These are phyloP conservation scores for Fusarium cicatricum DNA, from an alignment of 2,329 filamentous ascomycete genomes.

Conservation along the genomic window DNA sequence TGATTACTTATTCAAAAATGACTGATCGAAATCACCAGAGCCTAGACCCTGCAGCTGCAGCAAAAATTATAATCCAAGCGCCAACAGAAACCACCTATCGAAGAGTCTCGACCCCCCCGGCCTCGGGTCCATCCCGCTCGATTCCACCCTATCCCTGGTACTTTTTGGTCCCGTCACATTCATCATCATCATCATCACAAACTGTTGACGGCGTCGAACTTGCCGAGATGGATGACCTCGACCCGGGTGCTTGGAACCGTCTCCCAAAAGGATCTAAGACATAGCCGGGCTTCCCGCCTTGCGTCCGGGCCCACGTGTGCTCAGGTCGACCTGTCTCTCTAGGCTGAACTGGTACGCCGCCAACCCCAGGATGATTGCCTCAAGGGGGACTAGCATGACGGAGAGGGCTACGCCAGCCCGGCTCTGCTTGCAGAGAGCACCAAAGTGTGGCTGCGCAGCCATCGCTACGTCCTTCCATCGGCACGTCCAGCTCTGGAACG, in stretches of 20 bases:
- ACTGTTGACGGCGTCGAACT: too few relatives aligned
- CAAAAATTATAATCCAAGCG: slow-evolving; percentile 1
- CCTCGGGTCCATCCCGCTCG: neutral
- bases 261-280: slow-evolving; percentile 26
- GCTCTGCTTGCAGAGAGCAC: slow-evolving; percentile 64
- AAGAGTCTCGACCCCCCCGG: slow-evolving; percentile 15
- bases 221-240: slow-evolving; percentile 8
- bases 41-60: slow-evolving; percentile 22
- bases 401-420: slow-evolving; percentile 62
- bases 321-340: slow-evolving; percentile 50
- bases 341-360: slow-evolving; percentile 56
- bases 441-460: slow-evolving; percentile 61
- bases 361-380: slow-evolving; percentile 58
- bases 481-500: slow-evolving; percentile 69
- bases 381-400: slow-evolving; percentile 64
- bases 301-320: slow-evolving; percentile 40
- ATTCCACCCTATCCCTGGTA: neutral
- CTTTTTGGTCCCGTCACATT: neutral
- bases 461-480: slow-evolving; percentile 65
- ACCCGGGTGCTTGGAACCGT: slow-evolving; percentile 16
- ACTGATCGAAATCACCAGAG: slow-evolving; percentile 22
- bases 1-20: slow-evolving; percentile 33
- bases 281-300: slow-evolving; percentile 46
- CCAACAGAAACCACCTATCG: slow-evolving; percentile 5
- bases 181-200: neutral